A percentile compares a stretch with the other conserved stretches of the same genome.
Conservation (phyloP, 2,329 filamentous ascomycete species). For the Talaromyces islandicus region DNA sequence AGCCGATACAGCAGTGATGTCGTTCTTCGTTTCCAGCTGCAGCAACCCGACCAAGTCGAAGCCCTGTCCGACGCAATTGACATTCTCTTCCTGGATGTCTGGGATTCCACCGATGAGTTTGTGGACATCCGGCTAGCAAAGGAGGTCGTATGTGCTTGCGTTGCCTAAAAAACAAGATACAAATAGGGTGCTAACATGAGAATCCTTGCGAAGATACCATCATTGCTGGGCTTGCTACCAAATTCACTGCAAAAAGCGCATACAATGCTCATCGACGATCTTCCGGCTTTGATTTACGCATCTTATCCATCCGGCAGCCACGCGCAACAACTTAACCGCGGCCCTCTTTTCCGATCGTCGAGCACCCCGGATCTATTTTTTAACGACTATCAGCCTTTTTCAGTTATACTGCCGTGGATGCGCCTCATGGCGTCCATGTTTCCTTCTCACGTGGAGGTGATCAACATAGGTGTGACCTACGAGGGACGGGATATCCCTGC, state of each 20-base stretch:
- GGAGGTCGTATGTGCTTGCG: slow-evolving; percentile 56
- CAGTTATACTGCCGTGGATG: slow-evolving; percentile 88
- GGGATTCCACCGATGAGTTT: slow-evolving; percentile 75
- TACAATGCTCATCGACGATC: slow-evolving; percentile 69
- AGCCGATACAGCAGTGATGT: slow-evolving; percentile 69
- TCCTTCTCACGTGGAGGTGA: slow-evolving; percentile 66
- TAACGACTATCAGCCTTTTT: slow-evolving; percentile 80
- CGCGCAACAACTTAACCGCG: slow-evolving; percentile 19
- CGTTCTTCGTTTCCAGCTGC: slow-evolving; percentile 83
- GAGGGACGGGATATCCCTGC: slow-evolving; percentile 83
- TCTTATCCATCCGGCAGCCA: slow-evolving; percentile 57
- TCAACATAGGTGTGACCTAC: slow-evolving; percentile 75
- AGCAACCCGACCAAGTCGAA: slow-evolving; percentile 59
- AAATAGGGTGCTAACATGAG: neutral
- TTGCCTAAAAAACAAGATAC: neutral
- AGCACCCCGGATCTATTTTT: slow-evolving; percentile 69
- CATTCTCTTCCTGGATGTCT: slow-evolving; percentile 79
- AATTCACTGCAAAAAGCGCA: slow-evolving; percentile 65
- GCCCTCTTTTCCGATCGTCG: slow-evolving; percentile 26
- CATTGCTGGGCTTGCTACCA: slow-evolving; percentile 73
- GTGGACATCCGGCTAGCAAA: slow-evolving; percentile 77
- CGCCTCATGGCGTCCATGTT: slow-evolving; percentile 85
- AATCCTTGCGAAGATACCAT: slow-evolving; percentile 48
- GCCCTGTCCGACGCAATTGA: slow-evolving; percentile 68
- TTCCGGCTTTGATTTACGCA: slow-evolving; percentile 70